A percentile compares a stretch with the other conserved stretches of the same genome.
These are phyloP conservation scores for Adansonia gregorii DNA, from an alignment of 441 rosid genomes.

Conservation along the genomic window DNA sequence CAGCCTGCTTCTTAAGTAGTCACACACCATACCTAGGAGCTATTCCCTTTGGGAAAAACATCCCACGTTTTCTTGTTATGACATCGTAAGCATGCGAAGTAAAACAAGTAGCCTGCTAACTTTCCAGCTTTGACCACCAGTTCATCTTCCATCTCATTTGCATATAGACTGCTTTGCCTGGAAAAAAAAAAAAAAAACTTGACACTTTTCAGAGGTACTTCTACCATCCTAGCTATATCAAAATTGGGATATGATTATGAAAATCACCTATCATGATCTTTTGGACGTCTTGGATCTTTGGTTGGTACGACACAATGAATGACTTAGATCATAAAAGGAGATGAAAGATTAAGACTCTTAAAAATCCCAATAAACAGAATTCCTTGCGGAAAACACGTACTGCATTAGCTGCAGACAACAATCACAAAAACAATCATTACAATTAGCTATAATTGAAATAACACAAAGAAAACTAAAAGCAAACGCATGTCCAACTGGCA, in stretches of 20 bases:
- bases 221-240: slow-evolving; percentile 36
- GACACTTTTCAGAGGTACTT: slow-evolving; percentile 32
- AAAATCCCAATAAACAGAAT: slow-evolving; percentile 39
- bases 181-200: slow-evolving; percentile 25
- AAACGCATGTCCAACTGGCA: neutral
- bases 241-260: slow-evolving; percentile 38
- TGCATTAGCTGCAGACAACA: slow-evolving; percentile 43
- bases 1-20: slow-evolving; percentile 23
- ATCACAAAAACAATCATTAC: neutral
- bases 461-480: neutral
- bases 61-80: slow-evolving; percentile 9
- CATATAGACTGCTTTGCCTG: slow-evolving; percentile 34
- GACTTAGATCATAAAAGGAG: slow-evolving; percentile 34
- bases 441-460: neutral
- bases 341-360: slow-evolving; percentile 40
- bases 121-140: slow-evolving; percentile 61
- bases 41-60: slow-evolving; percentile 38
- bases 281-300: slow-evolving; percentile 26
- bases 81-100: slow-evolving; percentile 24
- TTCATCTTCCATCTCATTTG: slow-evolving; percentile 38
- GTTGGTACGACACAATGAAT: slow-evolving; percentile 21
- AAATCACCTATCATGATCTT: slow-evolving; percentile 16
- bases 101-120: slow-evolving; percentile 60
- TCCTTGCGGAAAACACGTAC: slow-evolving; percentile 30
- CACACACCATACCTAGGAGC: slow-evolving; percentile 29